Evolutionary conservation across 108 stramenopile genomes (phyloP).

Genomic region (Cyclostephanos invisitatus): DNA sequence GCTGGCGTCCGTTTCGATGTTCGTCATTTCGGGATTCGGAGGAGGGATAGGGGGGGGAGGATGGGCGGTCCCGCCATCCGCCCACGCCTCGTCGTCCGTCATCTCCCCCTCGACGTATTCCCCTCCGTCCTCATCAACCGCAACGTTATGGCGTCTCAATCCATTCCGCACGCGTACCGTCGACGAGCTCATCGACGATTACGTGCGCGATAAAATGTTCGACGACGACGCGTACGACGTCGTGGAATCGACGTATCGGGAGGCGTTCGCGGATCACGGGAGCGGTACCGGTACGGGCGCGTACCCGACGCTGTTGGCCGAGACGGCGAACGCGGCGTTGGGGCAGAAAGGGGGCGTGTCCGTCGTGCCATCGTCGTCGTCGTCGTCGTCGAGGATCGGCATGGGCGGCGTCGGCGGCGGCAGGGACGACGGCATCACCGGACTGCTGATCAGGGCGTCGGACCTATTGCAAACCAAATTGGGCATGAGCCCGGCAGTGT

Average conservation of each 20-base stretch:
- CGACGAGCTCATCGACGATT: slow-evolving; percentile 67
- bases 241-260: slow-evolving; percentile 78
- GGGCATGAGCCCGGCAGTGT: slow-evolving; percentile 14
- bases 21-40: background rate
- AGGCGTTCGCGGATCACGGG: slow-evolving; percentile 48
- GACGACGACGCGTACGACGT: slow-evolving; percentile 80
- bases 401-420: background rate
- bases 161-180: slow-evolving; percentile 45
- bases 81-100: slow-evolving; percentile 12
- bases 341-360: slow-evolving; percentile 23
- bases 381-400: background rate
- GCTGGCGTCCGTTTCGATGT: background rate
- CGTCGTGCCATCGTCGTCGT: slow-evolving; percentile 4
- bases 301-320: slow-evolving; percentile 40
- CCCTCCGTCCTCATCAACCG: background rate
- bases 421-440: slow-evolving; percentile 34
- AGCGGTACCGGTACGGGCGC: background rate
- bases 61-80: background rate
- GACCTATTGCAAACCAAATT: slow-evolving; percentile 31
- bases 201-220: slow-evolving; percentile 79
- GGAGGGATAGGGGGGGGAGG: too few relatives aligned
- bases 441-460: slow-evolving; percentile 20
- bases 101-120: background rate
- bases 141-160: slow-evolving; percentile 11
- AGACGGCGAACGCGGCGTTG: slow-evolving; percentile 38